Evolutionary conservation across 225 moss, liverwort and hornwort genomes (phyloP), one percentile per base, ranked within the genome.

Genomic region (Lunularia cruciata): DNA sequence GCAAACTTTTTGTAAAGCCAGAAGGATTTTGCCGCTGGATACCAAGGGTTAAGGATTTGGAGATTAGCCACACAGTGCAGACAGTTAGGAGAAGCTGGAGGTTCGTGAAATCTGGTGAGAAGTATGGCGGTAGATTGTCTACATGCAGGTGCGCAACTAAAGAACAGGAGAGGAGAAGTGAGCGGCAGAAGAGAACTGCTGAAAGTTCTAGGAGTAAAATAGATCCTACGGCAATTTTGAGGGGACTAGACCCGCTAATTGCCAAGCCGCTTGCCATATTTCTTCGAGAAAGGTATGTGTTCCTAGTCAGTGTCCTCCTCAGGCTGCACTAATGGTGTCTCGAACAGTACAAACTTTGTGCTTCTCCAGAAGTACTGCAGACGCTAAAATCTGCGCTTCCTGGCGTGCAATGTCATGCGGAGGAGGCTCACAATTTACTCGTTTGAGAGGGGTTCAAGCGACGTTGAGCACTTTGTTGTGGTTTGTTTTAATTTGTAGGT

Each of bases 221-320:
- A 36, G 74, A 82, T 47, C 81, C 81, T 13, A 71, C 77, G 5
- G 81, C 66, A 40, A 74, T 82, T 6, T 68, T 82, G 57, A 68
- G 28, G 27, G 77, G 75, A 46, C 38, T 82, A 13, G 76, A 73
- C 16, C 81, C 77, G 31, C 73, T 82, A 10, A 56, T 77, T 45
- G 74, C 81, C 25, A 82, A 77, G 56, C 81, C 81, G 2, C 71
- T 77, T 22, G 81, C 77, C 11, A 82, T 75, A 54, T 82, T 74
- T 40, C 74, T 82, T 26, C 77, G 81, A 28, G 71, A 77, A 55
- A 74, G 81, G 81, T 82, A 27, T 32, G 69, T 57, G 9, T n/a
- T n/a, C n/a, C n/a, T n/a, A n/a, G 43, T 43, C 43, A 15, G 43
- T 7, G 15, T 43, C 12, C 12, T 7, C 7, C 43, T 7, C 12